phyloP scores from a whole-genome alignment of 2,329 filamentous ascomycete species.

The Cylindrodendrum hubeiense region DNA sequence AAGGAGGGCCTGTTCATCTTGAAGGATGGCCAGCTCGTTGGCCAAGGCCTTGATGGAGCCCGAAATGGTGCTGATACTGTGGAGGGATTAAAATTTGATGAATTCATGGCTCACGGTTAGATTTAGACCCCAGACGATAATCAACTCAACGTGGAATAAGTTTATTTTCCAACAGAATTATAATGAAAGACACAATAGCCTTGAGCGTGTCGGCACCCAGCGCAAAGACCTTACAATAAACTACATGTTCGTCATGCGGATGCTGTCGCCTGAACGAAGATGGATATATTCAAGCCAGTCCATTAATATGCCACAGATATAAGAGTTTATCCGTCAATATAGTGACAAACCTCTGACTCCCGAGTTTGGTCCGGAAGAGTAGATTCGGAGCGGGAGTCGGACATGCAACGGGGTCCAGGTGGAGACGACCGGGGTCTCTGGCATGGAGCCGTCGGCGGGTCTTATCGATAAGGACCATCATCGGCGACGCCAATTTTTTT shows the following conservation, averaged over 20 bases:
- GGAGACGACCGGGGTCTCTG: neutral
- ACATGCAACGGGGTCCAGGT: neutral
- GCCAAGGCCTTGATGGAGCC: no score
- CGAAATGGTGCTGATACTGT: neutral
- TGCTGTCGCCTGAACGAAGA: no score
- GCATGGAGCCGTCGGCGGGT: neutral
- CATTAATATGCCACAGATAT: no score
- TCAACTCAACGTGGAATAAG: neutral
- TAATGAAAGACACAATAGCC: no score
- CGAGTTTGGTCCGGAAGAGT: no score
- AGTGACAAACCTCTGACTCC: no score
- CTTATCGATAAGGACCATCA: conserved; percentile 36
- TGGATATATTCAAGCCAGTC: no score
- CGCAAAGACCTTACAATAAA: no score
- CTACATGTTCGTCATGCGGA: no score
- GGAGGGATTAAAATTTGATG: neutral
- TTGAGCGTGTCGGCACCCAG: no score
- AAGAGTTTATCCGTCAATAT: no score
- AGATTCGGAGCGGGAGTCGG: neutral
- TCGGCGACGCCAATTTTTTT: conserved; percentile 21
- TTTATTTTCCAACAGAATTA: neutral
- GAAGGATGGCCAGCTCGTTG: neutral
- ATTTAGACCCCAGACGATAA: conserved; percentile 3
- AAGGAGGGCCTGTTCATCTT: neutral
- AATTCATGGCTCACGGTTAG: neutral